Conservation (phyloP, 1,284 basidiomycete genomes). For the Pyrrhoderma lamaoense region DNA sequence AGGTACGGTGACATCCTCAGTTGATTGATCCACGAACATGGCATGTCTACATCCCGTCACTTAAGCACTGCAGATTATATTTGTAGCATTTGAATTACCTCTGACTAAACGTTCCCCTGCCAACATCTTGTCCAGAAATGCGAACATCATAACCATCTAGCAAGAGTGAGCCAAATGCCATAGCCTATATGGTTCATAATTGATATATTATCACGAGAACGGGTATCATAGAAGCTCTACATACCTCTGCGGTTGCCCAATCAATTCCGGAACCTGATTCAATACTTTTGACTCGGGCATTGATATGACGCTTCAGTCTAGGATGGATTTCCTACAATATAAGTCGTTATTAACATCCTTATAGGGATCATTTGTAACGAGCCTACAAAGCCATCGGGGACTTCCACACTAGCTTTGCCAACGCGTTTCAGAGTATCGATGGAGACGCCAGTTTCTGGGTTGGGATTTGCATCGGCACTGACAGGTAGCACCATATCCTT, state of each 20-base stretch:
- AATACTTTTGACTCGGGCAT: constrained; percentile 65
- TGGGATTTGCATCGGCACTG: constrained; percentile 39
- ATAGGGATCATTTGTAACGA: constrained; percentile 18
- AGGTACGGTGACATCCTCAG: constrained; percentile 71
- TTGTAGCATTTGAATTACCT: too few species aligned
- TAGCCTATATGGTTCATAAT: constrained; percentile 38
- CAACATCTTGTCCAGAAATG: constrained; percentile 87
- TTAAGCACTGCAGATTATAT: too few species aligned
- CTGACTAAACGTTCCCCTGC: constrained; percentile 85
- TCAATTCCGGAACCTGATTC: constrained; percentile 69
- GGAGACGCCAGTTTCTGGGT: constrained; percentile 66
- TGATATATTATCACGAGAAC: background rate
- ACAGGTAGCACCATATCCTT: constrained; percentile 66
- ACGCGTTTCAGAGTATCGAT: constrained; percentile 44
- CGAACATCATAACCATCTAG: constrained; percentile 72
- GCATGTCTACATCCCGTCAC: constrained; percentile 52
- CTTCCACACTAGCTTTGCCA: constrained; percentile 62
- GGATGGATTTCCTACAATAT: constrained; percentile 63
- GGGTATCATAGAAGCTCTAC: constrained; percentile 11
- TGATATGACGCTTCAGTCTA: constrained; percentile 73
- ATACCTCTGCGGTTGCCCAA: constrained; percentile 82
- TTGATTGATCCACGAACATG: constrained; percentile 83
- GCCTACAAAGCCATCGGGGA: constrained; percentile 73
- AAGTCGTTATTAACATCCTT: constrained; percentile 15
- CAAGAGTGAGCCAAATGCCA: constrained; percentile 83